phyloP scores from a whole-genome alignment of 1,284 basidiomycete genomes.

The Serendipita sp. region DNA sequence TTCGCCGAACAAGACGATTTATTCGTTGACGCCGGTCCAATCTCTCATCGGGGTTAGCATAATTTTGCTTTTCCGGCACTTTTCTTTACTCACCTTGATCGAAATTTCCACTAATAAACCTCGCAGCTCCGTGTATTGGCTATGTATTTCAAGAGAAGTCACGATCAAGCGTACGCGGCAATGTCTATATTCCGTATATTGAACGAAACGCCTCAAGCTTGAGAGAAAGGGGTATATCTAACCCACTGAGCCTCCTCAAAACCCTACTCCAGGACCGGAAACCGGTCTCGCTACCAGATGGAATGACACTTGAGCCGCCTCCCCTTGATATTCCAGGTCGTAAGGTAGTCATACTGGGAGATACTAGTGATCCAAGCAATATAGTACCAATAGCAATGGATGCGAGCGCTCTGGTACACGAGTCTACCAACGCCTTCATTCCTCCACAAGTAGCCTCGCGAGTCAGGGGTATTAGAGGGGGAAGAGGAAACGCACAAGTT shows the following conservation, averaged over 20 bases:
- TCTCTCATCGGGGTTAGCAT: conserved; percentile 60
- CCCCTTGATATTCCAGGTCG: conserved; percentile 43
- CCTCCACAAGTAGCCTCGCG: conserved; percentile 36
- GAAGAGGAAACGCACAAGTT: conserved; percentile 27
- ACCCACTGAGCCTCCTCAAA: conserved; percentile 59
- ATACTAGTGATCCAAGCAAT: conserved; percentile 50
- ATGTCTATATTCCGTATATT: conserved; percentile 13
- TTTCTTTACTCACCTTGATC: neutral
- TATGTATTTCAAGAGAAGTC: conserved; percentile 60
- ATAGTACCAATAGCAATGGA: conserved; percentile 43
- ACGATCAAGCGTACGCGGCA: conserved; percentile 21
- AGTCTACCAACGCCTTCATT: conserved; percentile 73
- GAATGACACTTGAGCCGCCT: conserved; percentile 64
- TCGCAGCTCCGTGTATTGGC: conserved; percentile 67
- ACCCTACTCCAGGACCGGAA: conserved; percentile 44
- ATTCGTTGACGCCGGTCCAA: conserved; percentile 62
- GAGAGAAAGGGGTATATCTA: conserved; percentile 42
- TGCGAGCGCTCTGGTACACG: conserved; percentile 62
- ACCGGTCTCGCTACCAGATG: conserved; percentile 59
- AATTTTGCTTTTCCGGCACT: neutral
- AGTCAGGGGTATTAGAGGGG: conserved; percentile 29
- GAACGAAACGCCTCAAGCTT: conserved; percentile 29
- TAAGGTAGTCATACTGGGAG: conserved; percentile 66
- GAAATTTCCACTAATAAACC: conserved; percentile 6
- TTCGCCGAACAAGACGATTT: conserved; percentile 37